phyloP scores from a whole-genome alignment of 2,329 filamentous ascomycete species.

The Fusarium paranaense region DNA sequence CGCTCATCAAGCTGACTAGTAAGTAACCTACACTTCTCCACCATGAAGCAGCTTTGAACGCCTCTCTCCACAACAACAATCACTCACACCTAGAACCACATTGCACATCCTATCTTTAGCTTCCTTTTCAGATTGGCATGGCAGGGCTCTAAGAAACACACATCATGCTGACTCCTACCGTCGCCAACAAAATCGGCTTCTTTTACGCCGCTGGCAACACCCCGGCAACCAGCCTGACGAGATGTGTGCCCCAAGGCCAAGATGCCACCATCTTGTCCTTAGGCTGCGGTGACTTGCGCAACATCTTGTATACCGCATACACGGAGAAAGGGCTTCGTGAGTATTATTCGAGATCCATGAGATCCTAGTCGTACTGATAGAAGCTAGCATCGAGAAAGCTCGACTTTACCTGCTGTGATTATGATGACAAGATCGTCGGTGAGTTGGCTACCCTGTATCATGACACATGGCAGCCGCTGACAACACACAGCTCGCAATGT shows the following conservation, averaged over 20 bases:
- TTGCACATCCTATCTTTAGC: background rate
- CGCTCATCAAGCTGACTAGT: background rate
- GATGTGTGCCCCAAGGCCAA: conserved; percentile 60
- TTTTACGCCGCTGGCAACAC: conserved; percentile 67
- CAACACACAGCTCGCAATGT: conserved; percentile 63
- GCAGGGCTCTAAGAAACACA: background rate
- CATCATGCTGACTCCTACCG: conserved; percentile 53
- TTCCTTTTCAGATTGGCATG: background rate
- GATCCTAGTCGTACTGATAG: conserved; percentile 33
- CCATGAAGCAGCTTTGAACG: background rate
- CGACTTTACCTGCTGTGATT: conserved; percentile 69
- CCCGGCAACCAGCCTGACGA: conserved; percentile 62
- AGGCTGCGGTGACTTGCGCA: conserved; percentile 67
- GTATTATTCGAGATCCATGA: conserved; percentile 22
- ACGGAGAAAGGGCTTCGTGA: conserved; percentile 53
- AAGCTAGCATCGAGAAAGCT: conserved; percentile 54
- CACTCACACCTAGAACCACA: background rate
- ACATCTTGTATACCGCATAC: conserved; percentile 66
- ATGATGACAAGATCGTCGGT: conserved; percentile 63
- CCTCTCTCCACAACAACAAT: background rate
- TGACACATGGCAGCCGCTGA: background rate
- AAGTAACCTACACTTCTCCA: background rate
- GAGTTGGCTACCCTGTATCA: conserved; percentile 26
- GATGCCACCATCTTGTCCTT: conserved; percentile 64
- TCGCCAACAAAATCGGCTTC: conserved; percentile 46